These are phyloP conservation scores for Phaseolus lunatus DNA, from an alignment of 306 rosid genomes.

Conservation along the genomic window DNA sequence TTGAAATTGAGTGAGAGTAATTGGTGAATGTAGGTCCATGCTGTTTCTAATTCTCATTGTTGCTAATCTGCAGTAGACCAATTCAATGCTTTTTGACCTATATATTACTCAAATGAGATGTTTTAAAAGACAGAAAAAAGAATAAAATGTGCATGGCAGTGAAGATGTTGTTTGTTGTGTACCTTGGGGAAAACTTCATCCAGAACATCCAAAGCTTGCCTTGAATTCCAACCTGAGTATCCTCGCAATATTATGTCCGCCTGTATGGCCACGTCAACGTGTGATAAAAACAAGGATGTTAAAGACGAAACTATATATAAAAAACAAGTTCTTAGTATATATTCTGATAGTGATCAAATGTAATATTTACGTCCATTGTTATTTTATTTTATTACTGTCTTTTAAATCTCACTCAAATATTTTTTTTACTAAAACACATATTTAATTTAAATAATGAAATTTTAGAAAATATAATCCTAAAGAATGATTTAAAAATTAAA, in stretches of 20 bases:
- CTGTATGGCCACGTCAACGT: constrained; percentile 46
- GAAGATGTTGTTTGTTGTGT: background rate
- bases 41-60: background rate
- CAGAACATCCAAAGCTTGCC: constrained; percentile 71
- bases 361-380: too few species aligned
- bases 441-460: too few species aligned
- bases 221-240: constrained; percentile 85
- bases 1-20: background rate
- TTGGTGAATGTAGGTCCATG: background rate
- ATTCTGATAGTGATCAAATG: too few species aligned
- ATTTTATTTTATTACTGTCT: too few species aligned
- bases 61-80: background rate
- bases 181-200: constrained; percentile 84
- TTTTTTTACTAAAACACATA: too few species aligned
- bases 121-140: background rate
- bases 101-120: background rate
- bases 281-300: background rate
- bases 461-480: too few species aligned
- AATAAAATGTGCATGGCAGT: background rate
- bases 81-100: background rate
- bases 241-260: constrained; percentile 79
- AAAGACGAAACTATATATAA: background rate
- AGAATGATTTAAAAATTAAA: too few species aligned
- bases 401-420: too few species aligned
- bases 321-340: background rate